Evolutionary conservation across 2,329 filamentous ascomycete species (phyloP).

Genomic region (Plectosphaerella cucumerina): DNA sequence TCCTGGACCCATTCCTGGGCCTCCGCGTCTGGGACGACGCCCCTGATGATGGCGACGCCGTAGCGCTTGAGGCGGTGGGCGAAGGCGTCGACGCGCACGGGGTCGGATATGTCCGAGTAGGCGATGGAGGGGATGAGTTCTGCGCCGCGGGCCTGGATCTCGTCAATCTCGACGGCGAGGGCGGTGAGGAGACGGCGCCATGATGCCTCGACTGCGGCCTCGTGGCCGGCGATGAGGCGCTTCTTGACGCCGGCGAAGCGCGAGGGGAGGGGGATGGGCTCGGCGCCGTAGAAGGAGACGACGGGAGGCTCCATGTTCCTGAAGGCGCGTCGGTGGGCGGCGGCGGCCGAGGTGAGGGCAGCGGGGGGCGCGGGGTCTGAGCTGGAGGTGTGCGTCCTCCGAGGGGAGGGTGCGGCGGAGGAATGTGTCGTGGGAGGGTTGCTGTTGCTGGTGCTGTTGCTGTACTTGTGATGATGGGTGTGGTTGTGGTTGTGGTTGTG

Average conservation of each 20-base stretch:
- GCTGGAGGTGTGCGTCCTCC: neutral
- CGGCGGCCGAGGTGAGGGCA: constrained; percentile 3
- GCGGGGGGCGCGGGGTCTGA: neutral
- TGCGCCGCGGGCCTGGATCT: constrained; percentile 25
- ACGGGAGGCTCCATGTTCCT: constrained; percentile 30
- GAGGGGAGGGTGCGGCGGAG: constrained; percentile 3
- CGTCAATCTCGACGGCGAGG: constrained; percentile 31
- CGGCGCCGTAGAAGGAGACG: constrained; percentile 52
- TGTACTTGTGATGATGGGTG: neutral
- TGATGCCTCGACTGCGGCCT: constrained; percentile 28
- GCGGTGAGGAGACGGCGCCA: constrained; percentile 34
- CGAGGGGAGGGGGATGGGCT: constrained; percentile 32
- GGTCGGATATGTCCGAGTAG: constrained; percentile 30
- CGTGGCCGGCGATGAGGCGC: constrained; percentile 30
- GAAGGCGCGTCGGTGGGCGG: constrained; percentile 10
- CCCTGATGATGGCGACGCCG: constrained; percentile 26
- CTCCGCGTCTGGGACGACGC: constrained; percentile 22
- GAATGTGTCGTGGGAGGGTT: constrained; percentile 5
- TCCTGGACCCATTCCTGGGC: constrained; percentile 43
- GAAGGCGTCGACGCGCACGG: constrained; percentile 19
- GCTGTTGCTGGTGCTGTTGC: constrained; percentile 1
- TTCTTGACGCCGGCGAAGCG: constrained; percentile 37
- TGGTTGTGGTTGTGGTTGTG: neutral
- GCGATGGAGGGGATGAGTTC: constrained; percentile 37
- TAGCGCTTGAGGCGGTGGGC: constrained; percentile 20